Evolutionary conservation across 2,329 filamentous ascomycete genomes (phyloP).

Genomic region (Pseudocercospora musae): DNA sequence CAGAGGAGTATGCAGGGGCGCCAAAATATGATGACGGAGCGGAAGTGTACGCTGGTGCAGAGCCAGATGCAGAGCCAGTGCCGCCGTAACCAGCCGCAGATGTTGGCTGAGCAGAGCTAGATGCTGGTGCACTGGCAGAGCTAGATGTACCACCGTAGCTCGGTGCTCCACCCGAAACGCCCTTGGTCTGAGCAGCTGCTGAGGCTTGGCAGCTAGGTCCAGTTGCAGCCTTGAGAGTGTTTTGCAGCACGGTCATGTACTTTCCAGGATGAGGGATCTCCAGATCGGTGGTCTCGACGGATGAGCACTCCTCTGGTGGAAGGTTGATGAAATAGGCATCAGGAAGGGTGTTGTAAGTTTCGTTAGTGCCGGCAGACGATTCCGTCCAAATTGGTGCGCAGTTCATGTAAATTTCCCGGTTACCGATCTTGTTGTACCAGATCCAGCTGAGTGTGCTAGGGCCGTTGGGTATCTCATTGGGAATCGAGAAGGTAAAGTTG

Average conservation of each 20-base stretch:
- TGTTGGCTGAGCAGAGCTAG: slow-evolving; percentile 15
- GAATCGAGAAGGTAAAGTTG: slow-evolving; percentile 69
- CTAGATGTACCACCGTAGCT: slow-evolving; percentile 5
- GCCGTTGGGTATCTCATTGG: slow-evolving; percentile 68
- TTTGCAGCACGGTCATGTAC: slow-evolving; percentile 4
- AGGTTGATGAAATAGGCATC: slow-evolving; percentile 70
- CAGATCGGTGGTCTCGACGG: slow-evolving; percentile 52
- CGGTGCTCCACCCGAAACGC: slow-evolving; percentile 7
- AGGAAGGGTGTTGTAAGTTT: slow-evolving; percentile 60
- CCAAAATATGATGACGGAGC: background rate
- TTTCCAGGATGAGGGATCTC: slow-evolving; percentile 61
- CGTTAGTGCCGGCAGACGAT: slow-evolving; percentile 39
- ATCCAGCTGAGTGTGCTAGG: slow-evolving; percentile 80
- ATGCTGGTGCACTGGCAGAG: background rate
- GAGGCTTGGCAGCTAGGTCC: slow-evolving; percentile 22
- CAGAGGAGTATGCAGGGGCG: background rate
- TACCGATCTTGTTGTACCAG: slow-evolving; percentile 82
- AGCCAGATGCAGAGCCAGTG: slow-evolving; percentile 2
- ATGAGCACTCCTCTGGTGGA: slow-evolving; percentile 50
- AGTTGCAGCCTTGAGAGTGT: slow-evolving; percentile 7
- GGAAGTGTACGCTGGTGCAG: slow-evolving; percentile 3
- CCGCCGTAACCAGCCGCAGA: slow-evolving; percentile 13
- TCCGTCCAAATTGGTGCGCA: slow-evolving; percentile 71
- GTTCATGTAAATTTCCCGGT: slow-evolving; percentile 92
- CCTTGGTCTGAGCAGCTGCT: slow-evolving; percentile 13